Conservation (phyloP, 2,329 filamentous ascomycete genomes). For the Talaromyces amestolkiae region DNA sequence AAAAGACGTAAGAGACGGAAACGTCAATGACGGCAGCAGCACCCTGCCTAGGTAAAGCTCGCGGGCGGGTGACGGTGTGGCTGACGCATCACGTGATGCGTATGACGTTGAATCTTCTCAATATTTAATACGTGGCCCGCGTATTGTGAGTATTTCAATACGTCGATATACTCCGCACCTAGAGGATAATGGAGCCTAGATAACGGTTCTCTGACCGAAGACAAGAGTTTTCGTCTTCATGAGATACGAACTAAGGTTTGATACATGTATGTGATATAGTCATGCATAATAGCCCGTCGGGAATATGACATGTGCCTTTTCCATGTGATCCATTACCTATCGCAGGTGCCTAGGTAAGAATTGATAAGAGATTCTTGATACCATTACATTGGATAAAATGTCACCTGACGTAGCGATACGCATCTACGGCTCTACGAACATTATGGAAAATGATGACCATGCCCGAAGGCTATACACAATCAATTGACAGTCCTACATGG, state of each 20-base stretch:
- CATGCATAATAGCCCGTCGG: background rate
- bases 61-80: constrained; percentile 5
- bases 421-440: background rate
- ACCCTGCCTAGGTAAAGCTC: background rate
- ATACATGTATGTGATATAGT: background rate
- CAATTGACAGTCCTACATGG: constrained; percentile 18
- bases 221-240: background rate
- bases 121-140: background rate
- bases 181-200: background rate
- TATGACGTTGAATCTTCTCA: constrained; percentile 4
- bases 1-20: constrained; percentile 9
- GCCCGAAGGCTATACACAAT: constrained; percentile 12
- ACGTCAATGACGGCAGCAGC: constrained; percentile 15
- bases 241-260: background rate
- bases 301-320: background rate
- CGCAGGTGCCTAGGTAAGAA: background rate
- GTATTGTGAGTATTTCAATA: background rate
- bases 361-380: background rate
- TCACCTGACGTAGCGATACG: background rate
- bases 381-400: background rate
- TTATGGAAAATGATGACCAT: background rate
- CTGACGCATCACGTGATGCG: constrained; percentile 14
- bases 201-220: background rate
- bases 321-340: constrained; percentile 3
- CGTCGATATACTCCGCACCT: background rate